Evolutionary conservation across 805 yeast species (phyloP), one percentile per base, ranked within the genome.

Genomic region (Sungouiozyma intestinalis): DNA sequence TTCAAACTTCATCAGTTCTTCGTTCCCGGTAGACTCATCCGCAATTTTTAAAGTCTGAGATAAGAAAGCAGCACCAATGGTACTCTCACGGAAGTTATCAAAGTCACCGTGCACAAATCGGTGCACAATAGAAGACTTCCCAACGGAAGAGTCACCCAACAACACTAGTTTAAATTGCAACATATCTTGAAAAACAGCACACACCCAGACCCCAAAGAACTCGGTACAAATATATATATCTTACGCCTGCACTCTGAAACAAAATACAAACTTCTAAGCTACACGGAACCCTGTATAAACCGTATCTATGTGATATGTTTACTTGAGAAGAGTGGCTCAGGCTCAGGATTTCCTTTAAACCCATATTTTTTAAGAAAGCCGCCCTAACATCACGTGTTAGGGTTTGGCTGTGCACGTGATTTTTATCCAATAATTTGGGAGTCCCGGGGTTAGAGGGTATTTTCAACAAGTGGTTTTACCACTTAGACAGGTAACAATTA

Each of bases 31-130:
- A 21, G 53, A 54, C 44, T 34, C 44, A 24, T 47, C 47, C 33
- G 51, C 48, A 14, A 61, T 49, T 40, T 68, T 67, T 11, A 83
- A 68, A 9, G 82, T 78, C 58, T 87, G 94, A 15, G 97, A 85
- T 33, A 92, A 73, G 62, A 90, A 92, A 0, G 97, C 98, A 3
- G 98, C 99, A n/a, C 99, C 99, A 42, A 92, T 92, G 2, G 98
- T 92, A 35, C 94, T 84, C 51, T 94, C 85, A 45, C 90, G 75
- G 49, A 76, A 75, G 24, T 76, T 80, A 50, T 85, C 92, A 58
- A 90, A 92, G 0, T 77, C 64, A 52, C 78, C 73, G 47, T 74
- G 74, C 19, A 76, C 88, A 53, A 88, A 86, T 40, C 97, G 67
- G 49, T 83, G 83, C 1, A 86, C 87, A 8, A 90, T 71, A 1